These are phyloP conservation scores for Colletotrichum phormii DNA, from an alignment of 2,329 filamentous ascomycete genomes.

Conservation along the genomic window DNA sequence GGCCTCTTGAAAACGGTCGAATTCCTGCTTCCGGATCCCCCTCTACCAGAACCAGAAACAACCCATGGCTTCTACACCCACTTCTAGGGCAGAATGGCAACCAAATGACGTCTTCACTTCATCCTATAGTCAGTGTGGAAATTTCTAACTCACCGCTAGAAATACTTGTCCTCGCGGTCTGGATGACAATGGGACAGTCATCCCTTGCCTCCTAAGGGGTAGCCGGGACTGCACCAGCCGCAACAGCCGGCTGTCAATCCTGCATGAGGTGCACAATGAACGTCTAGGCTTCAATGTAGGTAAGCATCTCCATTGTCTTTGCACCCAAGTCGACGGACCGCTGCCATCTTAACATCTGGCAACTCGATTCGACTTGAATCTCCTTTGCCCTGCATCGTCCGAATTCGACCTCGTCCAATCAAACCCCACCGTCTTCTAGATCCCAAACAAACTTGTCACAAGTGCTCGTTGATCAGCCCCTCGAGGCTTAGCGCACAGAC, in stretches of 20 bases:
- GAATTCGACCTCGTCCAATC: slow-evolving; percentile 12
- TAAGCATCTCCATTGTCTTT: neutral
- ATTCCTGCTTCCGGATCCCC: slow-evolving; percentile 8
- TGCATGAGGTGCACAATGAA: slow-evolving; percentile 21
- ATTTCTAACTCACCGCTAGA: neutral
- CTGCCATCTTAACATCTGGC: slow-evolving; percentile 11
- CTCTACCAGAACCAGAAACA: neutral
- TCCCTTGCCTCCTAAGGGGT: slow-evolving; percentile 10
- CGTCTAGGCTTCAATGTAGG: neutral
- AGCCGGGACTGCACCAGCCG: slow-evolving; percentile 21
- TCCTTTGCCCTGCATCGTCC: neutral
- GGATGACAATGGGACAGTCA: slow-evolving; percentile 17
- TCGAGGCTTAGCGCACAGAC: slow-evolving; percentile 25
- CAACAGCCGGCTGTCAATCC: slow-evolving; percentile 26
- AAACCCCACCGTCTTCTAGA: slow-evolving; percentile 16
- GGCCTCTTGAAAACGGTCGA: slow-evolving; percentile 8
- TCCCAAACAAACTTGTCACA: slow-evolving; percentile 37
- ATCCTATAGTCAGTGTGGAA: neutral
- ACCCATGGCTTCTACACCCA: neutral
- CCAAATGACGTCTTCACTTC: neutral
- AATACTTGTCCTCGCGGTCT: neutral
- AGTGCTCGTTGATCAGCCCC: slow-evolving; percentile 25
- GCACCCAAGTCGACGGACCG: neutral
- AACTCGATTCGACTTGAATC: slow-evolving; percentile 5
- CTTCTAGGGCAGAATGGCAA: neutral